These are phyloP conservation scores for Cryptococcus wingfieldii DNA, from an alignment of 1,284 basidiomycete genomes.

Conservation along the genomic window DNA sequence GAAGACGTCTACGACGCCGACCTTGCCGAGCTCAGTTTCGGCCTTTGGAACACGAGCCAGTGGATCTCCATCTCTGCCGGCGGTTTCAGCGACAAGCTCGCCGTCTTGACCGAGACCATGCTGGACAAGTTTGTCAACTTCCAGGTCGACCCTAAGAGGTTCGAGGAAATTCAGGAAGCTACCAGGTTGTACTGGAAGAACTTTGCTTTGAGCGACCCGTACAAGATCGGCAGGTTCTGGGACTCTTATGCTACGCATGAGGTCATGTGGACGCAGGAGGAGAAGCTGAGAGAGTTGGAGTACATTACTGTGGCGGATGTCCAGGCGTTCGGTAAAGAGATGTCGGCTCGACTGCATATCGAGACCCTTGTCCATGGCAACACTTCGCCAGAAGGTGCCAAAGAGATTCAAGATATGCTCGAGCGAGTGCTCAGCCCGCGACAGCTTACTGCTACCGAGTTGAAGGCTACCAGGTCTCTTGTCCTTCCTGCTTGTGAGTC, in stretches of 20 bases:
- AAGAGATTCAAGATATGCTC: constrained; percentile 64
- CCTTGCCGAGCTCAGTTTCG: constrained; percentile 81
- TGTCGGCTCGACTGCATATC: constrained; percentile 68
- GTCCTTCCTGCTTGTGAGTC: constrained; percentile 62
- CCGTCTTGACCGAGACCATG: constrained; percentile 70
- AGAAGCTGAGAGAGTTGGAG: constrained; percentile 72
- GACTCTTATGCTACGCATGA: constrained; percentile 66
- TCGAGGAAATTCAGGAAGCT: constrained; percentile 80
- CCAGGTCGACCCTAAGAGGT: constrained; percentile 65
- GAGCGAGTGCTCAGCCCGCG: constrained; percentile 65
- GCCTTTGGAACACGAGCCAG: constrained; percentile 62
- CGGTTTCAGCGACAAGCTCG: constrained; percentile 94
- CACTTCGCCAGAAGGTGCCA: constrained; percentile 75
- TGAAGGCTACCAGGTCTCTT: constrained; percentile 60
- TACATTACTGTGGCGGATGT: constrained; percentile 69
- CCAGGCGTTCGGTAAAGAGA: constrained; percentile 59
- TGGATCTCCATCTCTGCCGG: constrained; percentile 67
- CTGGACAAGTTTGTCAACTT: constrained; percentile 68
- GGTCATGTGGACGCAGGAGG: constrained; percentile 71
- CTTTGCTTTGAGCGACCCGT: constrained; percentile 80
- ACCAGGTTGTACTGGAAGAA: constrained; percentile 61
- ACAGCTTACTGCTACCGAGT: constrained; percentile 57
- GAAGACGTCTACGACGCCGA: constrained; percentile 93
- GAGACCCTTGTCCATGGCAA: constrained; percentile 83
- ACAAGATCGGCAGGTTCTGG: constrained; percentile 75